phyloP scores from a whole-genome alignment of 1,284 basidiomycete genomes.

The Grifola frondosa region DNA sequence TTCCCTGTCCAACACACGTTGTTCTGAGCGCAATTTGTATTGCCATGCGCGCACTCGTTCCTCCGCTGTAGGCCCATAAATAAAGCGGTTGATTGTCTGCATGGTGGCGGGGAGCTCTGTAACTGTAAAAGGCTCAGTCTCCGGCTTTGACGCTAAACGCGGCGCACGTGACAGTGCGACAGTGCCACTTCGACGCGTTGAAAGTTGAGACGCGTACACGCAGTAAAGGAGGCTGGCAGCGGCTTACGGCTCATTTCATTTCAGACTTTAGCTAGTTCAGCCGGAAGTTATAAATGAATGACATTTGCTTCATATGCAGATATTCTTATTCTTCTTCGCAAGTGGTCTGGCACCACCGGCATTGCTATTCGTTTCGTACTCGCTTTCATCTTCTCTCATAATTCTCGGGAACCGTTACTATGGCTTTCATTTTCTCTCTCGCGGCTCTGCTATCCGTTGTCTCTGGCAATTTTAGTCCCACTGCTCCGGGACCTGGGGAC shows the following conservation, averaged over 20 bases:
- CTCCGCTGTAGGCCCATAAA: conserved; percentile 94
- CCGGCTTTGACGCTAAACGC: too few relatives aligned
- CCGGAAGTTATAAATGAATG: too few relatives aligned
- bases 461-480: conserved; percentile 35
- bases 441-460: conserved; percentile 8
- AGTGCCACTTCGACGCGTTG: neutral
- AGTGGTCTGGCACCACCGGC: conserved; percentile 8
- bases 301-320: too few relatives aligned
- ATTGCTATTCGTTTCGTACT: neutral
- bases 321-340: conserved; percentile 3
- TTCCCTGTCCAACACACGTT: conserved; percentile 84
- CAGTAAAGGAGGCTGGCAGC: conserved; percentile 19
- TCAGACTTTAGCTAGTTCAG: too few relatives aligned
- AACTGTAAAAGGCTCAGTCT: too few relatives aligned
- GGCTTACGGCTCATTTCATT: too few relatives aligned
- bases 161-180: conserved; percentile 4
- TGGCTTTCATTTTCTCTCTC: conserved; percentile 10
- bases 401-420: conserved; percentile 1
- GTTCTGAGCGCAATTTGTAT: conserved; percentile 75
- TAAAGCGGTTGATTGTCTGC: conserved; percentile 86
- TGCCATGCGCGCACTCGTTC: conserved; percentile 92
- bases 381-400: neutral
- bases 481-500: conserved; percentile 39
- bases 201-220: conserved; percentile 15
- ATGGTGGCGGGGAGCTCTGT: conserved; percentile 46